phyloP scores from a whole-genome alignment of 2,329 filamentous ascomycete species.

The Bisporella sp. region DNA sequence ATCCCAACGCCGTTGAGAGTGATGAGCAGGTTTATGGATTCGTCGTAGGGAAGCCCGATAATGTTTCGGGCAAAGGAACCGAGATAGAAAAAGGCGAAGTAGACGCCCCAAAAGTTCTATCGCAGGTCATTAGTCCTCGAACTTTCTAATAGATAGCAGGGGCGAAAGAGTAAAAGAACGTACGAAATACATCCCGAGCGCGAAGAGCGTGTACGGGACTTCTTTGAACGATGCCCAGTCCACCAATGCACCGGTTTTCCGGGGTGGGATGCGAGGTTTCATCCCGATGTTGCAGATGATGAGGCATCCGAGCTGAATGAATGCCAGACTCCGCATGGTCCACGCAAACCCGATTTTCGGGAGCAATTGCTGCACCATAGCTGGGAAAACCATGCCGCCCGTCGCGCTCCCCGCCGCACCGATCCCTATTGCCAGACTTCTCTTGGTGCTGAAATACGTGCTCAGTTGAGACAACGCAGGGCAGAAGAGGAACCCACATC shows the following conservation, averaged over 20 bases:
- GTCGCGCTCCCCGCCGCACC: conserved; percentile 32
- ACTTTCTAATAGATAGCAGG: background rate
- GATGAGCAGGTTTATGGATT: conserved; percentile 43
- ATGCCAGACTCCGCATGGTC: conserved; percentile 39
- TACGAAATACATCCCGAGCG: conserved; percentile 33
- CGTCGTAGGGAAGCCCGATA: conserved; percentile 31
- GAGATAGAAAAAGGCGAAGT: conserved; percentile 35
- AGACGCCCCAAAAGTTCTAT: conserved; percentile 35
- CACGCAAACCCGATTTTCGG: conserved; percentile 37
- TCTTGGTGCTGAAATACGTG: conserved; percentile 35
- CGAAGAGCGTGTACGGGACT: conserved; percentile 36
- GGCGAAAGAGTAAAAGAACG: conserved; percentile 8
- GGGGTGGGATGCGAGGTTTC: conserved; percentile 32
- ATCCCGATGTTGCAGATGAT: conserved; percentile 31
- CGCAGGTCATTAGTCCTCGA: background rate
- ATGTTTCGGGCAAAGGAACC: conserved; percentile 31
- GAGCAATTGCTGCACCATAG: conserved; percentile 35
- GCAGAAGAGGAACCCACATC: conserved; percentile 34
- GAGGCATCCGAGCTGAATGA: conserved; percentile 34
- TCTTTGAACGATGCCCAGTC: conserved; percentile 40
- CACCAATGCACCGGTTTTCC: conserved; percentile 34
- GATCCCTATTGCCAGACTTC: conserved; percentile 31
- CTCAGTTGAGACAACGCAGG: conserved; percentile 32
- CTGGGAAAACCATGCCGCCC: conserved; percentile 38
- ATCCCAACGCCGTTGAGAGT: conserved; percentile 46